Evolutionary conservation across 495 filamentous ascomycete genomes (phyloP).

Genomic region (Penicillium diatomitis): DNA sequence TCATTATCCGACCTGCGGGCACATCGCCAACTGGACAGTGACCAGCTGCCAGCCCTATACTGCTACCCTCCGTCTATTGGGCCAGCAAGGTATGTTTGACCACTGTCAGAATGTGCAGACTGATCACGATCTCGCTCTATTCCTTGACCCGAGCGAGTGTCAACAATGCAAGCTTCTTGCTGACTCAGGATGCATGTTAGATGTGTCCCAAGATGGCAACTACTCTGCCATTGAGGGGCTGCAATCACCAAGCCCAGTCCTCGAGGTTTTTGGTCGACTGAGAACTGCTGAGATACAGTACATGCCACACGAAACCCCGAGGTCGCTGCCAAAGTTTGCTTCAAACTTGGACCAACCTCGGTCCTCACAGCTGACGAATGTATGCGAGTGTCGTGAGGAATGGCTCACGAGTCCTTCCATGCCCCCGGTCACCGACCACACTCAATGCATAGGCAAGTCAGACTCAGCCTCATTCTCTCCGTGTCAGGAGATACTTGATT

Average conservation of each 20-base stretch:
- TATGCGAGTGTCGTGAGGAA: too few species aligned
- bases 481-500: not conserved
- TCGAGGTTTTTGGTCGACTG: conserved; percentile 9
- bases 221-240: conserved; percentile 3
- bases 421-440: too few species aligned
- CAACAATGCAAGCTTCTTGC: conserved; percentile 4
- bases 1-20: conserved; percentile 21
- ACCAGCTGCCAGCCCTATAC: conserved; percentile 16
- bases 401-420: too few species aligned
- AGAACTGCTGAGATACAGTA: not conserved
- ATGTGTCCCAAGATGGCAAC: not conserved
- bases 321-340: too few species aligned
- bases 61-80: conserved; percentile 9
- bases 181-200: not conserved
- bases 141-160: not conserved
- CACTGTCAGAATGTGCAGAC: conserved; percentile 1
- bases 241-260: not conserved
- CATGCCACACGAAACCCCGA: too few species aligned
- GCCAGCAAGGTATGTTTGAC: not conserved
- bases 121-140: conserved; percentile 2
- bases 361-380: too few species aligned
- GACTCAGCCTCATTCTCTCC: not conserved
- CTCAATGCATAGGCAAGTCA: too few species aligned
- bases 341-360: too few species aligned
- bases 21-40: conserved; percentile 20